Evolutionary conservation across 768 basidiomycete genomes (phyloP).

Genomic region (Phylloporus sp.): DNA sequence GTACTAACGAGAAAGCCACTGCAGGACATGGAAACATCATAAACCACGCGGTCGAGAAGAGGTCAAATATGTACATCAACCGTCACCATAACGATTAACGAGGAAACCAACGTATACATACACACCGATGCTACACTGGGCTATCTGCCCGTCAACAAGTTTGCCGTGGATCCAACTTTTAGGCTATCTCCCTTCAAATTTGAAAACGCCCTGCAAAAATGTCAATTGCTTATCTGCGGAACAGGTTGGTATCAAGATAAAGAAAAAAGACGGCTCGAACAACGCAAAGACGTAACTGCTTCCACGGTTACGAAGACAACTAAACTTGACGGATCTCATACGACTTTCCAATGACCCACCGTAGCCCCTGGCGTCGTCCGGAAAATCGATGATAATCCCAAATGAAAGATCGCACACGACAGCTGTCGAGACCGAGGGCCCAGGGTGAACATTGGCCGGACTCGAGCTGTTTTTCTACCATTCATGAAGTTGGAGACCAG

Average conservation of each 20-base stretch:
- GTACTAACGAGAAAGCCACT: conserved; percentile 28
- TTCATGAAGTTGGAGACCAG: conserved; percentile 59
- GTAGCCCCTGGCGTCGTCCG: conserved; percentile 56
- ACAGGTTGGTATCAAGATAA: too few relatives aligned
- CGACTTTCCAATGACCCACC: too few relatives aligned
- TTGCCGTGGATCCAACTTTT: conserved; percentile 65
- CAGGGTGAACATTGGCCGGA: conserved; percentile 77
- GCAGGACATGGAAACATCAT: neutral
- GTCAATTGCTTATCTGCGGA: too few relatives aligned
- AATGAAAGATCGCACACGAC: conserved; percentile 62
- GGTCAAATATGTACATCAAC: too few relatives aligned
- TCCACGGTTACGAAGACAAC: too few relatives aligned
- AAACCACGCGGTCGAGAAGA: neutral
- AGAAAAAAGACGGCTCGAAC: too few relatives aligned
- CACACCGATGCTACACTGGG: conserved; percentile 69
- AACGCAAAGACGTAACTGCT: too few relatives aligned
- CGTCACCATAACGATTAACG: conserved; percentile 58
- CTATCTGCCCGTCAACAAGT: conserved; percentile 71
- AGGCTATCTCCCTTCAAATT: conserved; percentile 38
- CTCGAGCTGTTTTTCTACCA: conserved; percentile 58
- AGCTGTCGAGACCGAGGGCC: conserved; percentile 63
- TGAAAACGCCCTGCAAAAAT: neutral
- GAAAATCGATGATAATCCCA: conserved; percentile 80
- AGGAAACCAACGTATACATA: conserved; percentile 64
- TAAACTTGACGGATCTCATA: too few relatives aligned